Conservation (phyloP, 345 rosid species). For the Turritis glabra region DNA sequence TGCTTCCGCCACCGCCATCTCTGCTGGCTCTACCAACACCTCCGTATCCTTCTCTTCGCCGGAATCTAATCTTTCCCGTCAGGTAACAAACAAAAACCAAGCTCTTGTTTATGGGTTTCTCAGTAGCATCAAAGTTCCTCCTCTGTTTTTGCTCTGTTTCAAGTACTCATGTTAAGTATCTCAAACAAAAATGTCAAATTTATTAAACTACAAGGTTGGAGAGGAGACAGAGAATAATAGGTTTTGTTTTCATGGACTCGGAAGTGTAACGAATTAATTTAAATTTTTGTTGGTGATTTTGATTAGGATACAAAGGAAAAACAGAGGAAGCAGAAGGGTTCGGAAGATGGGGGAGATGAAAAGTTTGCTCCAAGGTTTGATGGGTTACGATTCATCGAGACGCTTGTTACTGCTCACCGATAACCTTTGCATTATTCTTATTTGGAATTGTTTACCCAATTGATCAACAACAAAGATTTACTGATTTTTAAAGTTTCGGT, state of each 20-base stretch:
- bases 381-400: slow-evolving; percentile 85
- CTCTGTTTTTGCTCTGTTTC: slow-evolving; percentile 24
- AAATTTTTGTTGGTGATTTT: background rate
- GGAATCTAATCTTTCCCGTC: slow-evolving; percentile 39
- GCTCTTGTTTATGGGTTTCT: background rate
- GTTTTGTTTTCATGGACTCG: background rate
- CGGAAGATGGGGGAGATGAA: slow-evolving; percentile 35
- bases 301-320: slow-evolving; percentile 42
- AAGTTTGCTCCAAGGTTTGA: slow-evolving; percentile 85
- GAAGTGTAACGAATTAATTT: background rate
- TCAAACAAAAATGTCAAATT: background rate
- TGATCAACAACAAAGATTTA: background rate
- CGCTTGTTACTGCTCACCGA: slow-evolving; percentile 90
- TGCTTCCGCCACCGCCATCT: slow-evolving; percentile 48
- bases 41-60: slow-evolving; percentile 49
- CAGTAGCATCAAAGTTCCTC: background rate
- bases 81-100: slow-evolving; percentile 42
- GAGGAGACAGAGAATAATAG: background rate
- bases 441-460: slow-evolving; percentile 13
- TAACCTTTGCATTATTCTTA: slow-evolving; percentile 30
- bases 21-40: slow-evolving; percentile 50
- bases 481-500: slow-evolving; percentile 23
- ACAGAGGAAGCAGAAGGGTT: slow-evolving; percentile 37
- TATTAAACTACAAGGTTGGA: background rate
- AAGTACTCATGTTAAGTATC: background rate